A percentile compares a stretch with the other conserved stretches of the same genome.
phyloP scores from a whole-genome alignment of 768 basidiomycete genomes.

The Cantharellus cinnabarinus region DNA sequence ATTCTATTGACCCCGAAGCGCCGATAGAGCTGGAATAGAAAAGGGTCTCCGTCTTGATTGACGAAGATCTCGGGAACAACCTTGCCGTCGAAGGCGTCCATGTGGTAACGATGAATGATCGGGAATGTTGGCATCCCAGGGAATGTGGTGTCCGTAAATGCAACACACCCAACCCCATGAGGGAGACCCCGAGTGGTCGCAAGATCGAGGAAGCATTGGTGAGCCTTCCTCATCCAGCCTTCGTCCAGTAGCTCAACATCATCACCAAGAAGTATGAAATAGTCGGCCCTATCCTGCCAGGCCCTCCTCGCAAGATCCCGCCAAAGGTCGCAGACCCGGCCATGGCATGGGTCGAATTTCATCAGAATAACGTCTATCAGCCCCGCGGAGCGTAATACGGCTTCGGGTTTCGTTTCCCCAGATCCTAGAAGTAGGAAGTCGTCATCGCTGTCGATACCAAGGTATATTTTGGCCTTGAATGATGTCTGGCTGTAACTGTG shows the following conservation, averaged over 20 bases:
- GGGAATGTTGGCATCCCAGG: constrained; percentile 46
- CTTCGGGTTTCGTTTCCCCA: constrained; percentile 15
- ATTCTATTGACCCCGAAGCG: constrained; percentile 31
- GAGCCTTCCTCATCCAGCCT: constrained; percentile 30
- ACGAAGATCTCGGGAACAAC: constrained; percentile 32
- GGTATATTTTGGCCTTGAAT: constrained; percentile 24
- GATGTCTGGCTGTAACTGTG: constrained; percentile 15
- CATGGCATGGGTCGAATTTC: constrained; percentile 18
- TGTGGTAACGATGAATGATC: constrained; percentile 31
- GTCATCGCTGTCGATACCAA: constrained; percentile 35
- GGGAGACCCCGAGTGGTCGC: constrained; percentile 17
- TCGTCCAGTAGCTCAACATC: constrained; percentile 31
- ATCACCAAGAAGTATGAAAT: constrained; percentile 34
- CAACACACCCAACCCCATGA: constrained; percentile 34
- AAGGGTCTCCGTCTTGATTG: constrained; percentile 41
- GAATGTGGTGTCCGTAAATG: constrained; percentile 34
- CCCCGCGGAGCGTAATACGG: constrained; percentile 20
- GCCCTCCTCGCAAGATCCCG: constrained; percentile 28
- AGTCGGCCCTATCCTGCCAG: constrained; percentile 27
- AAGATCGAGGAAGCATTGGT: constrained; percentile 21
- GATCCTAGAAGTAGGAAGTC: constrained; percentile 18
- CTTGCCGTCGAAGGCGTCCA: constrained; percentile 32
- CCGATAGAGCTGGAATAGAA: constrained; percentile 38
- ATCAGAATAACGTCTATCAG: constrained; percentile 22
- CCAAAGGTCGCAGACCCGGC: constrained; percentile 36